Percentiles rank a stretch among this genome's conserved stretches.
Conservation (phyloP, 1,139 yeast species). For the Geotrichum fermentans region DNA sequence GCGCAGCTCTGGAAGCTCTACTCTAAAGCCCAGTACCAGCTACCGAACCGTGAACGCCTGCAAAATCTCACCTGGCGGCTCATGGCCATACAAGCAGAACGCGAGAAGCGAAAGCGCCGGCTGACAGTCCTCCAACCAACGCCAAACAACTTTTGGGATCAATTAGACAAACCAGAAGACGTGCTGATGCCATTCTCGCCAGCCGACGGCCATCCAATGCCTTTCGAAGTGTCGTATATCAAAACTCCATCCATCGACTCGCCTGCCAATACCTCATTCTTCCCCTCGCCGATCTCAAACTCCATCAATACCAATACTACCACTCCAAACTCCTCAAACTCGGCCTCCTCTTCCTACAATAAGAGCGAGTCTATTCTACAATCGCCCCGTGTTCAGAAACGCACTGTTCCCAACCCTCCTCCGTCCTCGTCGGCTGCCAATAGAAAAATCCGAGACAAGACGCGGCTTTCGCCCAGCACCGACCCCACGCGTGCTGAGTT, state of each 20-base stretch:
- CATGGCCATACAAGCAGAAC: constrained; percentile 52
- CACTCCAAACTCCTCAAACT: constrained; percentile 17
- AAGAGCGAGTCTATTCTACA: background rate
- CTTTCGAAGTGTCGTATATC: constrained; percentile 8
- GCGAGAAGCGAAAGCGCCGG: background rate
- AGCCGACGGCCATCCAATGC: background rate
- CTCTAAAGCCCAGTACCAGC: constrained; percentile 66
- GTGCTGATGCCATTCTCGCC: background rate
- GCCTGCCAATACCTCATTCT: constrained; percentile 14
- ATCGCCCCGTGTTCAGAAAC: background rate
- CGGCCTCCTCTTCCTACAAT: constrained; percentile 12
- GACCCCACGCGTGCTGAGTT: constrained; percentile 33
- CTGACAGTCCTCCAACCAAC: constrained; percentile 13
- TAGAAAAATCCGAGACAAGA: background rate
- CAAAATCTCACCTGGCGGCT: constrained; percentile 83
- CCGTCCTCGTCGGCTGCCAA: background rate
- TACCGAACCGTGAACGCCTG: constrained; percentile 71
- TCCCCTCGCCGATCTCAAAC: constrained; percentile 13
- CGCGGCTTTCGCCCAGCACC: constrained; percentile 10
- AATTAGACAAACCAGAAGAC: background rate
- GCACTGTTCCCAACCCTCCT: background rate
- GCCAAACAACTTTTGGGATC: constrained; percentile 12
- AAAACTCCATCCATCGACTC: constrained; percentile 13
- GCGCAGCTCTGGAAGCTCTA: constrained; percentile 74
- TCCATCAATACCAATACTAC: constrained; percentile 12